Evolutionary conservation across 208 protist species (phyloP), one percentile per base, ranked within the genome.

Genomic region (Trypanosomatidae sp.): DNA sequence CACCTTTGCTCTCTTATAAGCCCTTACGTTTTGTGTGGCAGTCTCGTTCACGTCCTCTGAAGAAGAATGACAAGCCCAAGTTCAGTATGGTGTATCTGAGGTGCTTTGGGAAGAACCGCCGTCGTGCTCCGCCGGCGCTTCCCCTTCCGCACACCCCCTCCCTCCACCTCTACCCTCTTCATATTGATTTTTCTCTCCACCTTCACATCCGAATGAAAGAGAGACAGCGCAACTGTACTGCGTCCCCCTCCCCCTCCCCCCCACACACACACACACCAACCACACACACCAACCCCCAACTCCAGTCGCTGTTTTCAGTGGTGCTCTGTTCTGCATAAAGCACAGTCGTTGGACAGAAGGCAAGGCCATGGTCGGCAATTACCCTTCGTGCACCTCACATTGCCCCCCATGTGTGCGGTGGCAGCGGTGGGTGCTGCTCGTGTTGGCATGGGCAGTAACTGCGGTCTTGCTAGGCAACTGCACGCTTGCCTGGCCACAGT

Each of bases 401-500:
- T 33, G 66, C 66, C 17, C 15, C 66, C 17, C 30, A 43, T n/a
- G 66, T 46, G 66, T n/a, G 66, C 46, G 30, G 15, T 28, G 49
- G 28, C 67, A 53, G 30, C 53, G 39, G 7, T 22, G 43, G 2
- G 33, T 49, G 43, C 22, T 44, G 50, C 17, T 79, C 15, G 41
- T 69, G 19, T 50, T 9, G 9, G 59, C 56, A 46, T 79, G 59
- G 15, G 28, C 43, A 22, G 30, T 28, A 12, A 47, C 60, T 36
- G 7, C 41, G 1, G 52, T 58, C 15, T 15, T 36, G n/a, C 46
- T 60, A 25, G 22, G 50, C 69, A 36, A 6, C 66, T 25, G 44
- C 10, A 66, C 50, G 5, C 56, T 67, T 59, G 69, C 66, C 28
- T 81, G 69, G 76, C 76, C 65, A 12, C 65, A 33, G 22, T 73